Base-by-base conservation (phyloP, 2,329 filamentous ascomycete species). In the Ophiostoma himal-ulmi region DNA sequence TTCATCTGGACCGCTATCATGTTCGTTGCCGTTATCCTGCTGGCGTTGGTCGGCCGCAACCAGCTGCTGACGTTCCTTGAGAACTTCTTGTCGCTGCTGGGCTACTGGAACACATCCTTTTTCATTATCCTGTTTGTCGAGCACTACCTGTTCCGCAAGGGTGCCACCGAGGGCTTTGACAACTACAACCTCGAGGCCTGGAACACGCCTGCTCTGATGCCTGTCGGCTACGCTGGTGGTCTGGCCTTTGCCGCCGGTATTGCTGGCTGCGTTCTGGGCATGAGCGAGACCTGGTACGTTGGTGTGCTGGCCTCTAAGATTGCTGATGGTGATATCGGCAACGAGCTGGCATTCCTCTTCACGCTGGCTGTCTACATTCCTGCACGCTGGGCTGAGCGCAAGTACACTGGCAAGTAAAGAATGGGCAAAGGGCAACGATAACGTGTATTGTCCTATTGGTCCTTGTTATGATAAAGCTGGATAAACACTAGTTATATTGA, bases 251-350 rank as follows among this genome's bases (percentile, higher is more conserved):
- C 79, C 0, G 75, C 80, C 1, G 83, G 83, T 1, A 76, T 82
- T 8, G 80, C 78, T 8, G 83, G 81, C 26, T 86, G 84, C 78
- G 79, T 85, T 30, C 78, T 88, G 75, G 86, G 86, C 1, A 88
- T 89, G 86, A 81, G 81, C 66, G 82, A 87, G 77, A 86, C 83
- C 0, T 87, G 83, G 82, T 86, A 83, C 74, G 77, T 83, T 30
- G 84, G 84, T 0, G 78, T 79, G 1, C 73, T 85, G 68, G 83
- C 80, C 0, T 76, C 74, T 57, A 75, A 78, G 72, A 84, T 85
- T 71, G 82, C 73, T n/a, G 82, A 82, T 22, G 83, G 82, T 11
- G 83, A 85, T 75, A 77, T 85, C 67, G 84, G 83, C 11, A 85
- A 85, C 73, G 79, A 86, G 79, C 78, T 88, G 62, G 80, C 83